These are phyloP conservation scores for Pseudevernia furfuracea DNA, from an alignment of 495 filamentous ascomycete species.

Conservation along the genomic window DNA sequence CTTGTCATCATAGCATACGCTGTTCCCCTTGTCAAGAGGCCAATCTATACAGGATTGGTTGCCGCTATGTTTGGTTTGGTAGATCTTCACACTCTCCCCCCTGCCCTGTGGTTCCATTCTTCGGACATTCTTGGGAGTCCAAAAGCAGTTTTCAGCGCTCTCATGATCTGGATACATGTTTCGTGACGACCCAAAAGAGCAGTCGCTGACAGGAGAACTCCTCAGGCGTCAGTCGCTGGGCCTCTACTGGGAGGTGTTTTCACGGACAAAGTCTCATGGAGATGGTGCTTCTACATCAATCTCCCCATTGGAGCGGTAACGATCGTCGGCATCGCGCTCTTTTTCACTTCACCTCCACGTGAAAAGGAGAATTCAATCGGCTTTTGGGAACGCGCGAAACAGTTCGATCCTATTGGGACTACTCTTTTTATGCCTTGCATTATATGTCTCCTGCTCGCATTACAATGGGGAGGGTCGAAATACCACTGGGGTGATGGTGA, in stretches of 20 bases:
- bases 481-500: conserved; percentile 54
- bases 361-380: conserved; percentile 36
- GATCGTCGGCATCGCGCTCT: conserved; percentile 50
- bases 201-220: not conserved
- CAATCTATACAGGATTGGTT: conserved; percentile 64
- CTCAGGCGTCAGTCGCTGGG: conserved; percentile 58
- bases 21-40: conserved; percentile 63
- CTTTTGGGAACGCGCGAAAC: conserved; percentile 41
- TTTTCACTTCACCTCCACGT: conserved; percentile 50
- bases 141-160: not conserved
- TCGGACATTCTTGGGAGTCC: too few species aligned
- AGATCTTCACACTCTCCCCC: not conserved
- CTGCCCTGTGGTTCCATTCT: too few species aligned
- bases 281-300: conserved; percentile 61
- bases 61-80: conserved; percentile 71
- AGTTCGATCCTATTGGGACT: conserved; percentile 63
- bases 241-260: conserved; percentile 63
- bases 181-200: not conserved
- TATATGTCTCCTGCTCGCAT: conserved; percentile 63
- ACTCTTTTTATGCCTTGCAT: conserved; percentile 63
- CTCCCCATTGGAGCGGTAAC: conserved; percentile 63
- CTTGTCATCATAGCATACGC: conserved; percentile 71
- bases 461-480: conserved; percentile 76
- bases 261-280: conserved; percentile 53
- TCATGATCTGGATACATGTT: not conserved